phyloP scores from a whole-genome alignment of 495 filamentous ascomycete genomes.

The Daldinia grandis region DNA sequence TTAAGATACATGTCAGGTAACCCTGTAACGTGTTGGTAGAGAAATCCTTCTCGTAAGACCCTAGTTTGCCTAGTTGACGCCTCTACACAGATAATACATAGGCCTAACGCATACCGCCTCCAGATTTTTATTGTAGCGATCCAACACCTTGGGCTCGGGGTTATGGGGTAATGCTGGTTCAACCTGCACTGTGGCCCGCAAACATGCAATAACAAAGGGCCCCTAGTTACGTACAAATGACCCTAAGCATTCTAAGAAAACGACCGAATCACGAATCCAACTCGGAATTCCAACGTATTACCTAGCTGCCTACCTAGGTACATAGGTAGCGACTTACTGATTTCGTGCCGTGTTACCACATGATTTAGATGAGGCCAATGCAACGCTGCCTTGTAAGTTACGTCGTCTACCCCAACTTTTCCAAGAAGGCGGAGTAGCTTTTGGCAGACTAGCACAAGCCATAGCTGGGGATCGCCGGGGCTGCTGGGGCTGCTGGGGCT shows the following conservation, averaged over 20 bases:
- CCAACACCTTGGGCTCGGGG: conserved; percentile 24
- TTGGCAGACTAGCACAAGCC: conserved; percentile 12
- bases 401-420: conserved; percentile 45
- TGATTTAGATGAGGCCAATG: conserved; percentile 34
- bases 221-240: conserved; percentile 20
- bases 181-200: conserved; percentile 29
- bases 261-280: conserved; percentile 19
- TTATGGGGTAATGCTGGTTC: neutral
- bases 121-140: conserved; percentile 15
- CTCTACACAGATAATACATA: neutral
- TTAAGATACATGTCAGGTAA: neutral
- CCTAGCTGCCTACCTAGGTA: too few relatives aligned
- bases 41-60: conserved; percentile 27
- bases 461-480: conserved; percentile 40
- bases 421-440: conserved; percentile 49
- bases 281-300: conserved; percentile 10
- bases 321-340: conserved; percentile 39
- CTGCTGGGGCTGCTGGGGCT: conserved; percentile 4
- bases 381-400: conserved; percentile 35
- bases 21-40: neutral
- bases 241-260: conserved; percentile 16
- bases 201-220: conserved; percentile 31
- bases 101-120: conserved; percentile 27
- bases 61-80: neutral
- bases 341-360: conserved; percentile 39